These are phyloP conservation scores for Boechera divaricarpa DNA, from an alignment of 345 rosid species.

Conservation along the genomic window DNA sequence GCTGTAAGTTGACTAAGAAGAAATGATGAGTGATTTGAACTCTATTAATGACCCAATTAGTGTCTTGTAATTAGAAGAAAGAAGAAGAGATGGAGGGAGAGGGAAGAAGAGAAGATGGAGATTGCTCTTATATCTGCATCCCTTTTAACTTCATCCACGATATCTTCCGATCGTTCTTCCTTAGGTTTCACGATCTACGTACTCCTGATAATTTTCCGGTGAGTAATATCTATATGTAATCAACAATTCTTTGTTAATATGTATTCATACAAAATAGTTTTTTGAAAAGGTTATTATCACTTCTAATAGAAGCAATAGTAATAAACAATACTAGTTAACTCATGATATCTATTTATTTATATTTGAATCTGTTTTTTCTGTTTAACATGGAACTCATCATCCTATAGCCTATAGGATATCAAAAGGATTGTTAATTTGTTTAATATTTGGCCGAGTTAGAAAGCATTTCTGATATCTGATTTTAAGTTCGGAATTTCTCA, in stretches of 20 bases:
- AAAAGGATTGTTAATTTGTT: not conserved
- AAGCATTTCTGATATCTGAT: not conserved
- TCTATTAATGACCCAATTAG: conserved; percentile 21
- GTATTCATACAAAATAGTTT: too few relatives aligned
- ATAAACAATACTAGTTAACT: not conserved
- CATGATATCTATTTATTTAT: not conserved
- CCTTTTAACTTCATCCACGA: conserved; percentile 23
- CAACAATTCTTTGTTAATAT: not conserved
- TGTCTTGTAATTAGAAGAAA: conserved; percentile 10
- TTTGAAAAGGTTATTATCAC: not conserved
- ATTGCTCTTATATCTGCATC: conserved; percentile 25
- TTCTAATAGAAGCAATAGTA: not conserved
- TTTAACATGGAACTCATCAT: not conserved
- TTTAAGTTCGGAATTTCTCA: not conserved
- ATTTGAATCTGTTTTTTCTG: not conserved
- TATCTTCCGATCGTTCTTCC: conserved; percentile 13
- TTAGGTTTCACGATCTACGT: not conserved
- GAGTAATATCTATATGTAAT: not conserved
- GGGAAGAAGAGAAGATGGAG: conserved; percentile 34
- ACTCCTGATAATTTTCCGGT: conserved; percentile 8
- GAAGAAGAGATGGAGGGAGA: conserved; percentile 32
- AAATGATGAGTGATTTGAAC: conserved; percentile 26
- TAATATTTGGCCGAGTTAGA: not conserved
- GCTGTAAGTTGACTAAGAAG: conserved; percentile 37
- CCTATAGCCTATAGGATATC: not conserved